These are phyloP conservation scores for Calonectria hawksworthii DNA, from an alignment of 2,329 filamentous ascomycete species.

Conservation along the genomic window DNA sequence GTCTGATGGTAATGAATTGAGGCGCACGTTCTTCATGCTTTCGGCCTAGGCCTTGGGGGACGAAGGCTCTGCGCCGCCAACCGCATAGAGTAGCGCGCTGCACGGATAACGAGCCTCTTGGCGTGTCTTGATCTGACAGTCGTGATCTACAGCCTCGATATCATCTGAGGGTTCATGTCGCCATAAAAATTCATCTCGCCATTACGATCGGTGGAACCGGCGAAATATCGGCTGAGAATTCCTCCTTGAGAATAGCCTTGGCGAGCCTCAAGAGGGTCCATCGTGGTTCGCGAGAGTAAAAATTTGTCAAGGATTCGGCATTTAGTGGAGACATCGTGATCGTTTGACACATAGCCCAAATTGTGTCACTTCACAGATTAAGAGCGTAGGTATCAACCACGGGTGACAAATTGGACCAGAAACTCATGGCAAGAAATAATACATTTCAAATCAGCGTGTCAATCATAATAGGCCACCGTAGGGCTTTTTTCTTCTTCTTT, in stretches of 20 bases:
- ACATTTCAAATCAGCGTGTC: neutral
- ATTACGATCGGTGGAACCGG: neutral
- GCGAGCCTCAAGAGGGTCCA: neutral
- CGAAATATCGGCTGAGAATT: slow-evolving; percentile 3
- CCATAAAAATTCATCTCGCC: neutral
- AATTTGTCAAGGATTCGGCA: slow-evolving; percentile 1
- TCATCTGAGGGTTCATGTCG: neutral
- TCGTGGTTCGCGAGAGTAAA: neutral
- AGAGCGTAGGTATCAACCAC: neutral
- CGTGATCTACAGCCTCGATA: neutral
- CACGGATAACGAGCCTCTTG: neutral
- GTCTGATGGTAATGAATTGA: slow-evolving; percentile 31
- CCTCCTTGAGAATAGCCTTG: neutral
- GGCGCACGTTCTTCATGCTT: slow-evolving; percentile 32
- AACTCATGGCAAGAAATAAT: neutral
- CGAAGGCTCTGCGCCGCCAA: neutral
- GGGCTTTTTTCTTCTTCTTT: neutral
- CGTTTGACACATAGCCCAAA: neutral
- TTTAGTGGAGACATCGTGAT: neutral
- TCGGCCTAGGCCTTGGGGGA: neutral
- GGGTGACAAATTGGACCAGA: neutral
- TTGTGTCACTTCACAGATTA: neutral
- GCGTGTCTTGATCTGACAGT: neutral
- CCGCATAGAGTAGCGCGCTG: neutral
- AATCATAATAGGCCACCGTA: neutral